These are phyloP conservation scores for Trypanosoma rangeli DNA, from an alignment of 208 protist genomes.

Conservation along the genomic window DNA sequence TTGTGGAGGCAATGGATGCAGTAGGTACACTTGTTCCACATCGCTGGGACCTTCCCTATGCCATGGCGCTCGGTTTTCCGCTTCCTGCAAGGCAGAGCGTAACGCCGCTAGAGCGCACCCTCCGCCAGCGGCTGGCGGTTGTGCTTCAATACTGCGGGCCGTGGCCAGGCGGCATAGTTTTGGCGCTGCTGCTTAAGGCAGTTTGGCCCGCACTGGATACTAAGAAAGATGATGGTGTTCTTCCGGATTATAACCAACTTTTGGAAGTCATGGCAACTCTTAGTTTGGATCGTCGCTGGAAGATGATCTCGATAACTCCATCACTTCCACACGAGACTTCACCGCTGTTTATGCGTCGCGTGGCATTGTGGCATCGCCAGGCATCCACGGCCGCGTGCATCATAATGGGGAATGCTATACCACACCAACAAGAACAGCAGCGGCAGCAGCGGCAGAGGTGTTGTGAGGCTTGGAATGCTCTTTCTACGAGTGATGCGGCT, in stretches of 20 bases:
- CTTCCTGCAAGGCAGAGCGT: not conserved
- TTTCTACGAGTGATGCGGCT: constrained; percentile 5
- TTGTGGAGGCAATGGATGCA: constrained; percentile 18
- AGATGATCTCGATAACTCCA: not conserved
- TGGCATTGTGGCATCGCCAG: constrained; percentile 2
- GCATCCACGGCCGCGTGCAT: constrained; percentile 9
- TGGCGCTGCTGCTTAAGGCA: constrained; percentile 10
- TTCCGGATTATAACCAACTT: constrained; percentile 9
- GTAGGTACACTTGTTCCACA: constrained; percentile 16
- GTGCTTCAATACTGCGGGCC: constrained; percentile 29
- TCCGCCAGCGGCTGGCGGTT: constrained; percentile 15
- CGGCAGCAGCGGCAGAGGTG: not conserved
- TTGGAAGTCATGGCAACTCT: constrained; percentile 9
- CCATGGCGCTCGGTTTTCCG: constrained; percentile 5
- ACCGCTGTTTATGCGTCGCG: not conserved
- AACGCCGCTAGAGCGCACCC: not conserved
- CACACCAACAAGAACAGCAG: not conserved
- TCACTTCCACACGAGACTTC: not conserved
- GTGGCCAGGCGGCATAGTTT: constrained; percentile 29
- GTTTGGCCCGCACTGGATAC: not conserved
- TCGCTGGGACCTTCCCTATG: constrained; percentile 27
- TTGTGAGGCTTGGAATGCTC: not conserved
- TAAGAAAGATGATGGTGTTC: not conserved
- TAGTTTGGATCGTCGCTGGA: not conserved
- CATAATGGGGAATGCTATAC: constrained; percentile 14